Evolutionary conservation across 495 filamentous ascomycete genomes (phyloP), one percentile per base, ranked within the genome.

Genomic region (Penicillium dipodomyicola): DNA sequence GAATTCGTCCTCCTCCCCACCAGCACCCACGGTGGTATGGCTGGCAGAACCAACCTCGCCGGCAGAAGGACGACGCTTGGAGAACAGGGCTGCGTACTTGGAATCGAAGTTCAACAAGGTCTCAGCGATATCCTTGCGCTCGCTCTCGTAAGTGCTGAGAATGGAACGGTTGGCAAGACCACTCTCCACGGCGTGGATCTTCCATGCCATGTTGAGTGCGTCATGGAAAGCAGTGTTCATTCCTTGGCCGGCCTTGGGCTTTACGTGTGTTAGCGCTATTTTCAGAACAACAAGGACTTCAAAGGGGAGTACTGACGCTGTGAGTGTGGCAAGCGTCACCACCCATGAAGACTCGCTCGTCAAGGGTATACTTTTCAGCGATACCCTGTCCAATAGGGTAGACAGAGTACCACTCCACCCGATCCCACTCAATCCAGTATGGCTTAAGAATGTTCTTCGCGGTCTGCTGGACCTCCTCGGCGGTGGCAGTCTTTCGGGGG

Each of bases 131-230:
- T 82, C 77, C 66, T 87, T 82, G 17, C 90, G 80, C 71, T 94
- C 90, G 19, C 75, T 71, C 49, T 87, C 79, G 61, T 92, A 94
- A 10, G 88, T 89, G 61, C 81, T 73, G 29, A 92, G 75, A 14
- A 87, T 73, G 19, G 77, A 78, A 22, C 80, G 82, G n/a, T 77
- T 63, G 19, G 86, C 84, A 29, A 80, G 74, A 15, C 85, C 85
- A 41, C 70, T 75, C 41, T 91, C 78, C 2, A 92, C 83, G 27
- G 80, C 71, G 20, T 85, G 87, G 20, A 94, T 73, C 75, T 94
- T 92, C 89, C 89, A 92, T 27, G 89, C 89, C 59, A 92, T 82
- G 68, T 94, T 92, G 62, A 82, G 67, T 7, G 77, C 73, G 60
- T 84, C 79, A 66, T 81, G 78, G 70, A 79, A 77, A 55, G 73